Evolutionary conservation across 2,329 filamentous ascomycete genomes (phyloP).

Genomic region (Hypoxylon sp.): DNA sequence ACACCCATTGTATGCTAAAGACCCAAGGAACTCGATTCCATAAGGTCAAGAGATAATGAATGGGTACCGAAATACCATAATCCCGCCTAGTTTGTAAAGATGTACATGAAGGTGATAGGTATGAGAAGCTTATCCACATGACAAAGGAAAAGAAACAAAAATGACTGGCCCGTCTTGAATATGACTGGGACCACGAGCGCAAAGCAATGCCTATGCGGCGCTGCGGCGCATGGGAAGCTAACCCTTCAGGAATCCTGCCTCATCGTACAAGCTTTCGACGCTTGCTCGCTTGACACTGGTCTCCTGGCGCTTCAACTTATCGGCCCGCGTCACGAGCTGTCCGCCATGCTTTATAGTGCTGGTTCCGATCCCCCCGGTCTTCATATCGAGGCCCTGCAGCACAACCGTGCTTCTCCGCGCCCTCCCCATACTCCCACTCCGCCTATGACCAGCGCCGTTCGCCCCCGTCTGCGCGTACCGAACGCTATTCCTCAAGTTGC

Average conservation of each 20-base stretch:
- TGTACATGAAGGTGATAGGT: conserved; percentile 27
- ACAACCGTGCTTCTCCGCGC: conserved; percentile 45
- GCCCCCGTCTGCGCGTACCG: neutral
- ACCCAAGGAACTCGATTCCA: neutral
- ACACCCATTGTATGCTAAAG: neutral
- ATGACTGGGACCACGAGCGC: neutral
- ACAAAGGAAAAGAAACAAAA: conserved; percentile 18
- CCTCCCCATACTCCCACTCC: conserved; percentile 15
- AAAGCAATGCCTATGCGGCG: too few relatives aligned
- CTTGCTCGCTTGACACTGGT: conserved; percentile 31
- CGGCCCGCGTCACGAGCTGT: conserved; percentile 35
- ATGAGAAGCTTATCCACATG: conserved; percentile 32
- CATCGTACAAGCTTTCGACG: conserved; percentile 49
- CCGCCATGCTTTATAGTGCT: conserved; percentile 8
- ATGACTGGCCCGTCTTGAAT: neutral
- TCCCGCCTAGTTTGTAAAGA: conserved; percentile 10
- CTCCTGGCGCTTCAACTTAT: conserved; percentile 38
- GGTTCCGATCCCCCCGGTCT: conserved; percentile 4
- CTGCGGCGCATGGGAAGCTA: conserved; percentile 17
- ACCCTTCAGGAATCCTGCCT: conserved; percentile 48
- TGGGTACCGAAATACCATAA: conserved; percentile 15
- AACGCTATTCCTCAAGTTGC: conserved; percentile 11
- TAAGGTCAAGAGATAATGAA: neutral
- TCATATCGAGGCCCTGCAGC: conserved; percentile 41
- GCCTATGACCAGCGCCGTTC: neutral